phyloP scores from a whole-genome alignment of 2,329 filamentous ascomycete species.

The Aspergillus pseudonomiae region DNA sequence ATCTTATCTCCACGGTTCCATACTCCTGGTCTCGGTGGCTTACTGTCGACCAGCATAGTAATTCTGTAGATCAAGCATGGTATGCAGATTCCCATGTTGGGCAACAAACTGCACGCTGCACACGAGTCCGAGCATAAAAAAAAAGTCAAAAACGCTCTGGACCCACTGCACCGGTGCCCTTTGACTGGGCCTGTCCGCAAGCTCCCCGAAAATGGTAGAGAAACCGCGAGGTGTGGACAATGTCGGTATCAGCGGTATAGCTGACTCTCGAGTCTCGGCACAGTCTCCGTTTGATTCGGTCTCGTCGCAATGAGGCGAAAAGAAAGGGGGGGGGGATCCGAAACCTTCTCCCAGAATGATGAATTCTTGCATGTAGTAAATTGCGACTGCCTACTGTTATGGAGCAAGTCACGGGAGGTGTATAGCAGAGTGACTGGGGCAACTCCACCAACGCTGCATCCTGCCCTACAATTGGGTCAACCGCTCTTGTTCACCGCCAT shows the following conservation, averaged over 20 bases:
- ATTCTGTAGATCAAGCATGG: slow-evolving; percentile 13
- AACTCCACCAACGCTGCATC: not conserved
- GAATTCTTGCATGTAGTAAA: not conserved
- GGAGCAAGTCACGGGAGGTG: not conserved
- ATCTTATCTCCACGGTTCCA: slow-evolving; percentile 10
- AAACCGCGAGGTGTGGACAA: not conserved
- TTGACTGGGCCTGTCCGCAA: not conserved
- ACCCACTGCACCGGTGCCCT: not conserved
- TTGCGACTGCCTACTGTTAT: not conserved
- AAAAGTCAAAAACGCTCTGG: not conserved
- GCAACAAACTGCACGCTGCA: slow-evolving; percentile 20
- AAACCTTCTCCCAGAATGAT: not conserved
- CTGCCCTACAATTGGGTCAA: slow-evolving; percentile 24
- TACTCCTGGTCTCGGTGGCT: slow-evolving; percentile 4
- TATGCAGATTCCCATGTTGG: slow-evolving; percentile 13
- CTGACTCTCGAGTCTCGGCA: not conserved
- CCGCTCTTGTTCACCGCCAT: slow-evolving; percentile 25
- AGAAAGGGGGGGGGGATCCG: not conserved
- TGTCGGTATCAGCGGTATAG: slow-evolving; percentile 1
- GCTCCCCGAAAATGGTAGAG: not conserved
- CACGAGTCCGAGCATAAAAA: slow-evolving; percentile 11
- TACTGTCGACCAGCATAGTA: slow-evolving; percentile 3
- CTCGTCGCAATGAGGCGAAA: not conserved
- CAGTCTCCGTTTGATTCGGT: not conserved
- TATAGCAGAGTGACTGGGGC: not conserved